Evolutionary conservation across 768 basidiomycete genomes (phyloP).

Genomic region (Russula brevipes): DNA sequence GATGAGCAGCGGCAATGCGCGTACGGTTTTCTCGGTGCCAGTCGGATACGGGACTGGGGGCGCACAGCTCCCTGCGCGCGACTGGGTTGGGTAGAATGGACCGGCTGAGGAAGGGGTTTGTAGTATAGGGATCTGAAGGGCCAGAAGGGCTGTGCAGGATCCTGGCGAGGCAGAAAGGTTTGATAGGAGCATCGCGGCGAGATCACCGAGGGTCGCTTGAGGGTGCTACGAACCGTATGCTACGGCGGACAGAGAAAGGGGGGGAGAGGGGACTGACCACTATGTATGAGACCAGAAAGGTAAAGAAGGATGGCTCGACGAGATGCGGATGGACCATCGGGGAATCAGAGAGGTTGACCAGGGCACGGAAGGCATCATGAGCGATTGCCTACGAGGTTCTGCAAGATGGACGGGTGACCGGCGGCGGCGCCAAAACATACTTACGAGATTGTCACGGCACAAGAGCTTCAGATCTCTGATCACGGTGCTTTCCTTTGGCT

Average conservation of each 20-base stretch:
- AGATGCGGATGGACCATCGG: slow-evolving; percentile 59
- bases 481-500: slow-evolving; percentile 56
- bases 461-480: slow-evolving; percentile 80
- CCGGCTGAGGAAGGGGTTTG: slow-evolving; percentile 44
- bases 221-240: slow-evolving; percentile 35
- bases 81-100: slow-evolving; percentile 66
- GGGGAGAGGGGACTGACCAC: slow-evolving; percentile 51
- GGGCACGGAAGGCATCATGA: slow-evolving; percentile 90
- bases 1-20: slow-evolving; percentile 75
- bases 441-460: slow-evolving; percentile 82
- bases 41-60: slow-evolving; percentile 68
- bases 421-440: slow-evolving; percentile 27
- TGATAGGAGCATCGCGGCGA: slow-evolving; percentile 96
- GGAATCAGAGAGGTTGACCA: slow-evolving; percentile 91
- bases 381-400: slow-evolving; percentile 60
- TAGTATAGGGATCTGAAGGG: slow-evolving; percentile 61
- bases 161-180: slow-evolving; percentile 77
- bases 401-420: not conserved
- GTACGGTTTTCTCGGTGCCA: slow-evolving; percentile 46
- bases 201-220: slow-evolving; percentile 85
- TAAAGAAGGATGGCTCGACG: slow-evolving; percentile 66
- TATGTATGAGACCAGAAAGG: slow-evolving; percentile 84
- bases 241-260: not conserved
- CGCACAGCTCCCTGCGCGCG: slow-evolving; percentile 73
- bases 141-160: slow-evolving; percentile 58